Percentiles rank a stretch among this genome's conserved stretches.
These are phyloP conservation scores for Ambispora gerdemannii DNA, from an alignment of 192 early-diverging fungal genomes.

Conservation along the genomic window DNA sequence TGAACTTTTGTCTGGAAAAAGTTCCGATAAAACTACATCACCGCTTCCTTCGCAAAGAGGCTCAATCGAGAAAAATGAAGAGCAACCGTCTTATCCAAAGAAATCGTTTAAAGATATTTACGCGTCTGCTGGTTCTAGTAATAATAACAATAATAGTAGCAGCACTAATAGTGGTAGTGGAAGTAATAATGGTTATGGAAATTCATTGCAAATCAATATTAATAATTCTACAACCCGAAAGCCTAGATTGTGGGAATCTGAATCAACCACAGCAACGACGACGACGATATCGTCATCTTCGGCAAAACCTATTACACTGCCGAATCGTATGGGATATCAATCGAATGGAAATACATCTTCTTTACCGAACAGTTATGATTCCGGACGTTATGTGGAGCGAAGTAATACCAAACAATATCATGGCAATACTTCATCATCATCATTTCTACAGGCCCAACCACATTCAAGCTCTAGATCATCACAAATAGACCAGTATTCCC, in stretches of 20 bases:
- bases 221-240: background rate
- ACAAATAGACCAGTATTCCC: background rate
- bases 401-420: background rate
- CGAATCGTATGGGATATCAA: background rate
- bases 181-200: background rate
- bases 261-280: background rate
- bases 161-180: background rate
- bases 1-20: background rate
- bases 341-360: background rate
- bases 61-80: background rate
- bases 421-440: background rate
- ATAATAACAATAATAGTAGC: background rate
- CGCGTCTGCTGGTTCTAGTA: background rate
- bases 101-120: background rate
- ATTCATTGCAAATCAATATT: background rate
- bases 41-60: background rate
- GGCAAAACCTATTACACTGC: background rate
- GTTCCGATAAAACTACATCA: background rate
- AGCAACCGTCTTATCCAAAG: background rate
- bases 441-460: background rate
- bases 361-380: background rate
- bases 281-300: background rate
- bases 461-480: background rate
- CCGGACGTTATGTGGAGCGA: background rate
- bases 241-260: background rate